Conservation (phyloP, 2,329 filamentous ascomycete genomes). For the Thielaviopsis punctulata region DNA sequence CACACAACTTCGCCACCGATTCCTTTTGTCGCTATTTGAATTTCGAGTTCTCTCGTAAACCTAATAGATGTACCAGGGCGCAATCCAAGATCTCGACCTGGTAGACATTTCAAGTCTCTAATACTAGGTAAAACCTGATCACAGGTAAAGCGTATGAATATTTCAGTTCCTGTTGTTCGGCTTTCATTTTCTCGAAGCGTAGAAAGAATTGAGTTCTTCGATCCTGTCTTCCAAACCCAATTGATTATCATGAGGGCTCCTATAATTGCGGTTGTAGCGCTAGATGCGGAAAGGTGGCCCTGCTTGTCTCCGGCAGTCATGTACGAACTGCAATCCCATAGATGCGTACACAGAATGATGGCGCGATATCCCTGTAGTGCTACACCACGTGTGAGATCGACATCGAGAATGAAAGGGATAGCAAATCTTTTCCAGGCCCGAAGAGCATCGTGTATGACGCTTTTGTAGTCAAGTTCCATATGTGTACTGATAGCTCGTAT, state of each 20-base stretch:
- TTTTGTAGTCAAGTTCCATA: too few relatives aligned
- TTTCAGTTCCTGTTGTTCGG: not conserved
- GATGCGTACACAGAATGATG: not conserved
- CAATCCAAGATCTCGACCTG: constrained; percentile 3
- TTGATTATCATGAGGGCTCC: constrained; percentile 1
- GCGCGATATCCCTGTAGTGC: constrained; percentile 3
- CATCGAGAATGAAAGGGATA: constrained; percentile 3
- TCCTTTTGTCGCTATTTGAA: not conserved
- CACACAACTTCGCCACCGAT: not conserved
- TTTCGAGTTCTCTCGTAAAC: not conserved
- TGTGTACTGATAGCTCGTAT: too few relatives aligned
- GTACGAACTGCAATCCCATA: not conserved
- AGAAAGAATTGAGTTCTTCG: not conserved
- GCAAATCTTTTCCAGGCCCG: constrained; percentile 1
- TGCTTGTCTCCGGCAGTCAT: not conserved
- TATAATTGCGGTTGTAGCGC: not conserved
- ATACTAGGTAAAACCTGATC: constrained; percentile 5
- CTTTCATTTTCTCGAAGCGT: not conserved
- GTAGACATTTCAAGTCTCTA: not conserved
- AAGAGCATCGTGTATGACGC: not conserved
- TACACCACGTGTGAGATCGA: constrained; percentile 1
- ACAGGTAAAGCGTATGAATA: constrained; percentile 7
- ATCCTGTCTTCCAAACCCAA: not conserved
- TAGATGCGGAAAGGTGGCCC: not conserved
- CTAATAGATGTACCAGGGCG: not conserved